Evolutionary conservation across 2,329 filamentous ascomycete species (phyloP).

Genomic region (Aspergillus phoenicis): DNA sequence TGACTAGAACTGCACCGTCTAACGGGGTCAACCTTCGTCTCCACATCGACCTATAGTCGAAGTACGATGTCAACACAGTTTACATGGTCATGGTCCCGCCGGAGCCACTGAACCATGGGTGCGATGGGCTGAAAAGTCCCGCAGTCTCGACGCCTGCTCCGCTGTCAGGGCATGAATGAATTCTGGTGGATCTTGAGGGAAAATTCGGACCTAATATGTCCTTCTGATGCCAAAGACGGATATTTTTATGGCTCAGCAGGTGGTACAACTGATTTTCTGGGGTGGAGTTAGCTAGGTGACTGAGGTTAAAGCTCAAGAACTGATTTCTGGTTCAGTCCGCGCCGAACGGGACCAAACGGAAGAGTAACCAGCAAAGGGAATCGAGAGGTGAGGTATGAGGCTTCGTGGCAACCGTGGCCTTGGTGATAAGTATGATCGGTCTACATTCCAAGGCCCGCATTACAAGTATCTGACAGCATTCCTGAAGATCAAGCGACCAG

Average conservation of each 20-base stretch:
- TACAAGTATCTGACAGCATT: neutral
- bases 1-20: neutral
- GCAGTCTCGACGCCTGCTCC: neutral
- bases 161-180: neutral
- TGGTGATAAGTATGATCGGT: neutral
- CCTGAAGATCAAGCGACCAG: neutral
- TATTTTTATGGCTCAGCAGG: too few relatives aligned
- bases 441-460: neutral
- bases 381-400: neutral
- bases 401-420: neutral
- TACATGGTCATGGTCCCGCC: neutral
- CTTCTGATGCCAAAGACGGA: too few relatives aligned
- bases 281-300: neutral
- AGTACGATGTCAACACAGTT: neutral
- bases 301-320: neutral
- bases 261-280: too few relatives aligned
- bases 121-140: neutral
- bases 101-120: neutral
- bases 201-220: too few relatives aligned
- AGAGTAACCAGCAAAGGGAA: neutral
- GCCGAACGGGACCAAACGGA: neutral
- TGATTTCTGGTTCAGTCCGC: neutral
- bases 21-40: neutral
- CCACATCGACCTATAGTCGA: neutral
- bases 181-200: too few relatives aligned